Percentiles rank a stretch among this genome's conserved stretches.
phyloP scores from a whole-genome alignment of 441 rosid species.

The Euphorbia schlechtendalii region DNA sequence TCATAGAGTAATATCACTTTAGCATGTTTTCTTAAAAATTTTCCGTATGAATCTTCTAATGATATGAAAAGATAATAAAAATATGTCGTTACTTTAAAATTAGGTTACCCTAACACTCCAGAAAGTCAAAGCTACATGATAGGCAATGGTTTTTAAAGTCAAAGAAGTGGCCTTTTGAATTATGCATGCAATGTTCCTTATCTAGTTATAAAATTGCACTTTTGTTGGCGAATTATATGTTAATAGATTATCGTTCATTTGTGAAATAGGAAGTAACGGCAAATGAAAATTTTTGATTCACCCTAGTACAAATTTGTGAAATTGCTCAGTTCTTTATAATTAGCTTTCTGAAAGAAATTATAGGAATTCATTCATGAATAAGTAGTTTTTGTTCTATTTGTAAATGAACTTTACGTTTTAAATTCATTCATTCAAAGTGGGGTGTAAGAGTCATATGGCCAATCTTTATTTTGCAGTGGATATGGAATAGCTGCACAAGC shows the following conservation, averaged over 20 bases:
- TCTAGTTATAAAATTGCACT: background rate
- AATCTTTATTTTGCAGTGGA: slow-evolving; percentile 58
- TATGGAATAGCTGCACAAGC: slow-evolving; percentile 97
- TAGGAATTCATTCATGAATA: background rate
- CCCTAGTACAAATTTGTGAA: background rate
- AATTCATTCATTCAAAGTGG: background rate
- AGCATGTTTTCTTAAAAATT: background rate
- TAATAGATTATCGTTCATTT: background rate
- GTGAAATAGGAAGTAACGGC: background rate
- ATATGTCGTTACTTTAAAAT: background rate
- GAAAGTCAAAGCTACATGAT: background rate
- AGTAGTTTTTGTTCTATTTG: too few relatives aligned
- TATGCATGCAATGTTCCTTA: too few relatives aligned
- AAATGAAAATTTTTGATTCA: background rate
- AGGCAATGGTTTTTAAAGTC: background rate
- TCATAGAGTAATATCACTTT: background rate
- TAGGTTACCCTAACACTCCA: background rate
- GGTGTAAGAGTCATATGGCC: slow-evolving; percentile 1
- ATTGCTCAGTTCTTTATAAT: background rate
- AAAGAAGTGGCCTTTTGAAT: too few relatives aligned
- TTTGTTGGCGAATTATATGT: background rate
- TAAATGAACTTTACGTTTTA: background rate
- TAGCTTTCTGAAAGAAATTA: too few relatives aligned
- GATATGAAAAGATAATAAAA: too few relatives aligned
- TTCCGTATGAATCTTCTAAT: too few relatives aligned